These are phyloP conservation scores for Elongisporangium senticosum DNA, from an alignment of 352 stramenopile genomes.

Conservation along the genomic window DNA sequence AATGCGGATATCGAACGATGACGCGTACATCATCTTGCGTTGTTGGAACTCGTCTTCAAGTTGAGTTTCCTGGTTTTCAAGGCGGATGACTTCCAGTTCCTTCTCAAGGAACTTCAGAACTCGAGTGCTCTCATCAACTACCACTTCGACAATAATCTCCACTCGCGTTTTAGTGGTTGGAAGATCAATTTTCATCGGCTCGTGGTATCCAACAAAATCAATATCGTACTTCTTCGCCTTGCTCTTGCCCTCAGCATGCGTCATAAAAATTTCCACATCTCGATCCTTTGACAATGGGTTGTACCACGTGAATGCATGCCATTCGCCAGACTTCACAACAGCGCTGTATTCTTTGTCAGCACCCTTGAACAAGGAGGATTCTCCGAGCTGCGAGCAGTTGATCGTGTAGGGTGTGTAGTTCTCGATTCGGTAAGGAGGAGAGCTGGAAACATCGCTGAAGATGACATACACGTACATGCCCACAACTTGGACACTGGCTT, in stretches of 20 bases:
- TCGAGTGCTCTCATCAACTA: slow-evolving; percentile 73
- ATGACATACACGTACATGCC: slow-evolving; percentile 88
- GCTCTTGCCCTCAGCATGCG: slow-evolving; percentile 45
- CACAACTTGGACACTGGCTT: slow-evolving; percentile 83
- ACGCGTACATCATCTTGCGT: slow-evolving; percentile 74
- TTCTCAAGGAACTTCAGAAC: slow-evolving; percentile 81
- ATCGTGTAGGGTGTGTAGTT: slow-evolving; percentile 84
- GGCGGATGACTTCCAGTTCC: slow-evolving; percentile 61
- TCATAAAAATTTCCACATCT: slow-evolving; percentile 58
- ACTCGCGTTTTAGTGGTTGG: slow-evolving; percentile 15
- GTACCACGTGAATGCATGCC: slow-evolving; percentile 81
- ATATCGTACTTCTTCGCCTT: slow-evolving; percentile 81
- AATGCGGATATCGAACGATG: slow-evolving; percentile 76
- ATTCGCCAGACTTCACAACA: slow-evolving; percentile 60
- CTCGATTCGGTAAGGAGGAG: slow-evolving; percentile 80
- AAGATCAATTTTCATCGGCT: slow-evolving; percentile 47
- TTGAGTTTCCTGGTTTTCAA: slow-evolving; percentile 62
- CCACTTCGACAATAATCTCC: slow-evolving; percentile 71
- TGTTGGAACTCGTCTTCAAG: slow-evolving; percentile 70
- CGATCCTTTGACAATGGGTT: slow-evolving; percentile 83
- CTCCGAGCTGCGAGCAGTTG: slow-evolving; percentile 64
- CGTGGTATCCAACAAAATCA: slow-evolving; percentile 74
- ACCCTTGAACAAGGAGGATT: slow-evolving; percentile 59
- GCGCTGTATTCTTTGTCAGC: slow-evolving; percentile 43
- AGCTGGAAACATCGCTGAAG: slow-evolving; percentile 72